Base-by-base conservation (phyloP, 768 basidiomycete genomes). In the Kwoniella dejecticola region DNA sequence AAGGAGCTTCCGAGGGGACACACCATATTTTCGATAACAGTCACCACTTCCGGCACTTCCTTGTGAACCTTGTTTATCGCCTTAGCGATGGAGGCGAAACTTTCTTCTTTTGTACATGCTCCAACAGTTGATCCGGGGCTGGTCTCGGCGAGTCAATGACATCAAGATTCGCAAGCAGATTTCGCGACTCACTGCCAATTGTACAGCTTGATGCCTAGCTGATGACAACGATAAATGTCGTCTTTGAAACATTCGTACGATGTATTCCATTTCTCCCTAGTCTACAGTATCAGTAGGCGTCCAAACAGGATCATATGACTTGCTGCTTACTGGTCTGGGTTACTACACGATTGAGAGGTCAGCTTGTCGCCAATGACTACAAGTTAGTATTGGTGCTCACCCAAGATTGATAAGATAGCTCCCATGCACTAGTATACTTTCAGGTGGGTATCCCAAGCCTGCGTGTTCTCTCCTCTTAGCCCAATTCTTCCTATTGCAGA, bases 111-210 rank as follows among this genome's bases (percentile, higher is more conserved):
- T 0, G 87, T 86, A 0, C 84, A 83, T 31, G 81, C 81, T 2
- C 89, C 89, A 8, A 91, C 88, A 0, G 90, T 89, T 0, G 90
- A 92, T 1, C 91, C 91, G 38, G 91, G 90, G 72, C 90, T 87
- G 58, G n/a, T n/a, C n/a, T n/a, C 13, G 6, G 52, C 11, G 12
- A 2, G 4, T 24, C 12, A 1, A 30, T 17, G 40, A 29, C 11
- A 54, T 36, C 21, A 44, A 17, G 21, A 17, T 4, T n/a, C 19
- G 26, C 17, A 7, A 61, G 31, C 10, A 42, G 17, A 48, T n/a
- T 10, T 3, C 31, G 5, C 15, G 13, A 82, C 89, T 40, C 57
- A 91, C 91, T 93, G 91, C 75, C 92, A 90, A 72, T 93, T 92
- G 76, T 89, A 92, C 4, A 88, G 75, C 55, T 81, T 79, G 19